These are phyloP conservation scores for Nicotiana tomentosiformis DNA, from an alignment of 257 asterid genomes.

Conservation along the genomic window DNA sequence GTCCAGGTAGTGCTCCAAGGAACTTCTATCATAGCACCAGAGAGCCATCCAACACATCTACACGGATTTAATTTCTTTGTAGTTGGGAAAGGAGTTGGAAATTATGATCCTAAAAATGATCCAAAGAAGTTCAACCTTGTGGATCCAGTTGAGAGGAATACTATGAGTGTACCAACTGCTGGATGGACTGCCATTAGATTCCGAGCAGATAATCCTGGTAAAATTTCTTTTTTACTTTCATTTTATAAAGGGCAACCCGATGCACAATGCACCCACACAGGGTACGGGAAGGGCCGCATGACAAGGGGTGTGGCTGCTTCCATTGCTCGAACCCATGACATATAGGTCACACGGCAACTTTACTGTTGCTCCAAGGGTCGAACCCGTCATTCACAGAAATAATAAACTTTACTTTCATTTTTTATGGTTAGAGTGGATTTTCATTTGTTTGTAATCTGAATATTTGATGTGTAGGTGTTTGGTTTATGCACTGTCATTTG, in stretches of 20 bases:
- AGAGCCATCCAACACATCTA: constrained; percentile 73
- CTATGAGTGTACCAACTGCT: constrained; percentile 57
- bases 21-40: constrained; percentile 55
- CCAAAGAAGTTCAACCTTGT: constrained; percentile 52
- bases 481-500: constrained; percentile 78
- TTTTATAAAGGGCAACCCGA: too few species aligned
- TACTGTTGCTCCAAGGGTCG: too few species aligned
- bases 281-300: too few species aligned
- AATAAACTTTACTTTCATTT: background rate
- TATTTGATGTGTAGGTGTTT: constrained; percentile 41
- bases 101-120: constrained; percentile 48
- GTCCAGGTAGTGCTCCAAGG: constrained; percentile 72
- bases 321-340: too few species aligned
- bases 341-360: too few species aligned
- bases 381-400: too few species aligned
- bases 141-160: constrained; percentile 75
- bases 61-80: constrained; percentile 60
- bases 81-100: constrained; percentile 58
- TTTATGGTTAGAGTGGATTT: background rate
- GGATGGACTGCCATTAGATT: constrained; percentile 69
- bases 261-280: too few species aligned
- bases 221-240: background rate
- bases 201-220: constrained; percentile 79
- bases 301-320: too few species aligned
- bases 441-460: background rate